Evolutionary conservation across 768 basidiomycete species (phyloP).

Genomic region (Lactifluus pinguis): DNA sequence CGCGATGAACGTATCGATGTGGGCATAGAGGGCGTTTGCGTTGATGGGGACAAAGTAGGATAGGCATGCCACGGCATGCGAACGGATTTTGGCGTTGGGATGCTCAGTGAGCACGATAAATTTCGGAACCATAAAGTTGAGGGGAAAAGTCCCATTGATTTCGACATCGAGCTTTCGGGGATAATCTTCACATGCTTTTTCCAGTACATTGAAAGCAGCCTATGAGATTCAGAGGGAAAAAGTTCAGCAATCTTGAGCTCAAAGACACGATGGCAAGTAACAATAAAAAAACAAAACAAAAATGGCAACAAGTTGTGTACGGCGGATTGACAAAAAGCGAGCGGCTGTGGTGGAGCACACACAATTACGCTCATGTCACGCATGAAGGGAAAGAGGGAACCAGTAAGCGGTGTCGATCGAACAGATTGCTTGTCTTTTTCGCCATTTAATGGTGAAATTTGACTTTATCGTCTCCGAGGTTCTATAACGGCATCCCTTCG

Average conservation of each 20-base stretch:
- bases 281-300: neutral
- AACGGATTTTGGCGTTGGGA: slow-evolving; percentile 78
- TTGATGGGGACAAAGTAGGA: slow-evolving; percentile 88
- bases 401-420: neutral
- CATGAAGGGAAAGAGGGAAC: neutral
- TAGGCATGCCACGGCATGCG: slow-evolving; percentile 88
- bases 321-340: neutral
- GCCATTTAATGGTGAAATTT: neutral
- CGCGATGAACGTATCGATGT: slow-evolving; percentile 90
- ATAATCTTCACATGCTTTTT: slow-evolving; percentile 95
- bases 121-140: slow-evolving; percentile 95
- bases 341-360: neutral
- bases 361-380: neutral
- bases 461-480: neutral
- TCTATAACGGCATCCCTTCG: neutral
- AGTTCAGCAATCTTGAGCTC: slow-evolving; percentile 7
- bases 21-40: slow-evolving; percentile 78
- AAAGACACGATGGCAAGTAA: too few relatives aligned
- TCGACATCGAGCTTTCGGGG: slow-evolving; percentile 93
- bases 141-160: slow-evolving; percentile 83
- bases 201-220: slow-evolving; percentile 91
- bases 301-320: neutral
- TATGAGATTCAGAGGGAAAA: slow-evolving; percentile 24
- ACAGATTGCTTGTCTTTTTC: neutral
- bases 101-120: slow-evolving; percentile 87